Conservation (phyloP, 768 basidiomycete genomes). For the Mycena albidolilacea region DNA sequence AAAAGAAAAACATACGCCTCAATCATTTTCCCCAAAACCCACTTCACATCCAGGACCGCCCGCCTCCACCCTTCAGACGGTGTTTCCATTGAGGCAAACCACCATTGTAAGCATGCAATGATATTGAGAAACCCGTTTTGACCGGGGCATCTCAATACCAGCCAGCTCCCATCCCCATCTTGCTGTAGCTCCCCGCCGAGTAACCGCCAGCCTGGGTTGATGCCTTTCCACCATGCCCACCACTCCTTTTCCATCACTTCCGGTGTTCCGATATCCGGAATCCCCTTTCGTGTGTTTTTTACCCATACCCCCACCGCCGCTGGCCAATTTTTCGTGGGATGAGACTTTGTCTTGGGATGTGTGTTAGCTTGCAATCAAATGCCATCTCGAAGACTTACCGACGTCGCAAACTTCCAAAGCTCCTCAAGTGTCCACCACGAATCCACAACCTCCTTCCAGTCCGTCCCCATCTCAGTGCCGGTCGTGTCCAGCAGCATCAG, state of each 20-base stretch:
- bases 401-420: not conserved
- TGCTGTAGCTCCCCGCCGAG: slow-evolving; percentile 4
- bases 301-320: not conserved
- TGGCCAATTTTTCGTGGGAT: not conserved
- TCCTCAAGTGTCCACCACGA: slow-evolving; percentile 19
- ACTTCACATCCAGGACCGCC: not conserved
- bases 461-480: not conserved
- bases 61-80: not conserved
- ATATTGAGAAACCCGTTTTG: slow-evolving; percentile 17
- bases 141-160: slow-evolving; percentile 8
- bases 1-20: too few species aligned
- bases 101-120: slow-evolving; percentile 16
- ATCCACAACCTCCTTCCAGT: not conserved
- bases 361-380: too few species aligned
- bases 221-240: slow-evolving; percentile 12
- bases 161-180: slow-evolving; percentile 11
- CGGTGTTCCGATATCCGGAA: not conserved
- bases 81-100: not conserved
- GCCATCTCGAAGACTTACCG: not conserved
- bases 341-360: not conserved
- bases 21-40: slow-evolving; percentile 5
- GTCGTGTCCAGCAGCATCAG: too few species aligned
- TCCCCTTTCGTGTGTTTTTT: not conserved
- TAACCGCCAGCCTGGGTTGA: slow-evolving; percentile 12
- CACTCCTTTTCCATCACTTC: not conserved